phyloP scores from a whole-genome alignment of 2,329 filamentous ascomycete species.

The Cordyceps javanica region DNA sequence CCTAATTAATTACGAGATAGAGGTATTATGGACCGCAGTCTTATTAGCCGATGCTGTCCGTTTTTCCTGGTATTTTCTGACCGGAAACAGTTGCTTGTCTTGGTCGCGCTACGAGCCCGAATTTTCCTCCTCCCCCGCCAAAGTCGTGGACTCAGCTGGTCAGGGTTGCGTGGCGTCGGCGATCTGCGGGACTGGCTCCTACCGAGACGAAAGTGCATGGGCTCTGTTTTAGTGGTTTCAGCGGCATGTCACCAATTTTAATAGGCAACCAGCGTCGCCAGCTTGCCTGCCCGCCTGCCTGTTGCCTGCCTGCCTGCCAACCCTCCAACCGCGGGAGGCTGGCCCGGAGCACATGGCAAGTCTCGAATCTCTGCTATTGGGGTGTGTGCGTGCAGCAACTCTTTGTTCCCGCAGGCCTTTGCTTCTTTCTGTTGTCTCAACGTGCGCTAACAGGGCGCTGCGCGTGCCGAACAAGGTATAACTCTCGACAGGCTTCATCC shows the following conservation, averaged over 20 bases:
- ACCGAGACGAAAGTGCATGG: not conserved
- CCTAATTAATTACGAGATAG: too few species aligned
- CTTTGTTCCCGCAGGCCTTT: not conserved
- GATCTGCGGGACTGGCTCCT: conserved; percentile 7
- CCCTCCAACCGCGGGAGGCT: not conserved
- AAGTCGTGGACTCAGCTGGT: conserved; percentile 11
- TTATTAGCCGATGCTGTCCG: not conserved
- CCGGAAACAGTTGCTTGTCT: not conserved
- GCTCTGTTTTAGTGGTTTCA: conserved; percentile 5
- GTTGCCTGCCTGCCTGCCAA: not conserved
- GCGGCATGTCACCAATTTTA: not conserved
- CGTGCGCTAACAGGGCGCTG: not conserved
- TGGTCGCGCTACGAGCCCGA: not conserved
- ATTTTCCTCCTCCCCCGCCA: not conserved
- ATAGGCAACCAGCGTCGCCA: too few species aligned
- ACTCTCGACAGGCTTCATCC: not conserved
- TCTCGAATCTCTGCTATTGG: not conserved
- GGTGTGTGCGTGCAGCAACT: conserved; percentile 3
- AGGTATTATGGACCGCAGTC: not conserved
- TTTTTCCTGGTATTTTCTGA: not conserved
- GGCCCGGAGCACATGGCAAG: not conserved
- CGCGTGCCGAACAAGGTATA: not conserved
- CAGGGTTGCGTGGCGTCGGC: conserved; percentile 13
- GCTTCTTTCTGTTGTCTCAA: not conserved
- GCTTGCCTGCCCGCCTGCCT: too few species aligned